Evolutionary conservation across 257 asterid genomes (phyloP), one percentile per base, ranked within the genome.

Genomic region (Pogostemon cablin): DNA sequence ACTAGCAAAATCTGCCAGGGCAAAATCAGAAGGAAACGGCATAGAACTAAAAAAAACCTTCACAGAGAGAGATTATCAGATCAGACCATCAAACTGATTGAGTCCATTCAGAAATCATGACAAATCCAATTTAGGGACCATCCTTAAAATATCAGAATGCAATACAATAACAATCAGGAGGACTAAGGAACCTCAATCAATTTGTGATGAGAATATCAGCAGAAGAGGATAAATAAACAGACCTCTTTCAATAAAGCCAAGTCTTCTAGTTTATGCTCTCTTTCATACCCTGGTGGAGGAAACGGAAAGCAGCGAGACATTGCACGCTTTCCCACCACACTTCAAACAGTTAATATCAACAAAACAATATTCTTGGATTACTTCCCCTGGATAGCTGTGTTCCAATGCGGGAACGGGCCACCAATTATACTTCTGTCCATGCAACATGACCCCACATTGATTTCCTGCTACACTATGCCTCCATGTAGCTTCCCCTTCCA

Each of bases 281-380:
- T 86, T 79, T 86, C 92, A 81, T 91, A 91, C 82, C 96, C 98
- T 9, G 92, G 91, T 61, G 96, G 98, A 71, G 96, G 96, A 87
- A 90, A 92, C 10, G 96, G 96, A 79, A 87, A 90, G 88, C 98
- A 92, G 81, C 96, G 98, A 77, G 98, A 92, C 98, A 92, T 92
- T 82, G 91, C 87, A 84, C 85, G 69, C 74, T 83, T 81, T 62
- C 72, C 76, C 66, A 69, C 59, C 41, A 68, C 11, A 69, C 43
- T 58, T 38, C 49, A 79, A 79, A 78, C 55, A 63, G 61, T 54
- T 54, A 73, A 47, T 50, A 15, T 65, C 69, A 56, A 74, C 72
- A 71, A 70, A 75, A 74, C 65, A 53, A 72, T 71, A 72, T 72
- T 70, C 87, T 81, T 68, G 73, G 56, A 72, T 80, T 80, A 86